These are phyloP conservation scores for Paulownia fortunei DNA, from an alignment of 257 asterid species.

Conservation along the genomic window DNA sequence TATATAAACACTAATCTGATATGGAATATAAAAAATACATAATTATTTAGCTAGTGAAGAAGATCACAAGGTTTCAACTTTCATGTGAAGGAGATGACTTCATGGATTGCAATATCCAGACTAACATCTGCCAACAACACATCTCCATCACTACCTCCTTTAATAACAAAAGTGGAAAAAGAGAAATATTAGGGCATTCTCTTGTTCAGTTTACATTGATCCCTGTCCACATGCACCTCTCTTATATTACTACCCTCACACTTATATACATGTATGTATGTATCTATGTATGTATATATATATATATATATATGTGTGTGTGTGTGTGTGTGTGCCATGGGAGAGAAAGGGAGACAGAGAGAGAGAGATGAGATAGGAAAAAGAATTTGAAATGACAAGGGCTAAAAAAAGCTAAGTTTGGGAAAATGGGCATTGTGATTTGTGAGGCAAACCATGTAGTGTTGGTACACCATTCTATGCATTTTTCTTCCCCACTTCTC, in stretches of 20 bases:
- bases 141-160: conserved; percentile 47
- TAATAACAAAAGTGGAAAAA: conserved; percentile 47
- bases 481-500: conserved; percentile 25
- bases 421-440: conserved; percentile 57
- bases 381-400: conserved; percentile 55
- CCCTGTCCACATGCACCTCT: conserved; percentile 25
- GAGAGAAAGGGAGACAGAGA: conserved; percentile 32
- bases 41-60: neutral
- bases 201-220: conserved; percentile 41
- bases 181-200: conserved; percentile 39
- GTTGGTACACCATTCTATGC: conserved; percentile 56
- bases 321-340: neutral
- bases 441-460: conserved; percentile 37
- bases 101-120: conserved; percentile 43
- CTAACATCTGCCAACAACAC: conserved; percentile 46
- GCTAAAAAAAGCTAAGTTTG: conserved; percentile 41
- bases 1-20: neutral
- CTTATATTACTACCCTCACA: too few species aligned
- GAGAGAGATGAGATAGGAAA: conserved; percentile 26
- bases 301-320: neutral
- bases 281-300: neutral
- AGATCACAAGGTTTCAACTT: conserved; percentile 32
- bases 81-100: conserved; percentile 50
- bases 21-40: neutral
- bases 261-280: neutral